Percentiles rank a stretch among this genome's conserved stretches.
phyloP scores from a whole-genome alignment of 129 eudicot genomes.

The Glebionis coronaria region DNA sequence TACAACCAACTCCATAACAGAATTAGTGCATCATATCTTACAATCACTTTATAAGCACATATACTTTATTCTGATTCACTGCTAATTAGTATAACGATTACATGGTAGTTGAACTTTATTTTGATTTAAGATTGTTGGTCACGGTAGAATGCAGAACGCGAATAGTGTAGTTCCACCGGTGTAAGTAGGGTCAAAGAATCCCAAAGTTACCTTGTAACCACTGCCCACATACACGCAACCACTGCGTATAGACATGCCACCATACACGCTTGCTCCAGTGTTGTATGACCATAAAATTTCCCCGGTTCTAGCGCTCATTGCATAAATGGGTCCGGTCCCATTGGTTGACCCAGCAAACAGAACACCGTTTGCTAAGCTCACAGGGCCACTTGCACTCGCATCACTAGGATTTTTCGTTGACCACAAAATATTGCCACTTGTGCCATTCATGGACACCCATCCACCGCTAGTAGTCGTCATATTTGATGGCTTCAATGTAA shows the following conservation, averaged over 20 bases:
- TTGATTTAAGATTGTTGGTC: background rate
- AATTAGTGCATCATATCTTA: too few relatives aligned
- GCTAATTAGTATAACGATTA: too few relatives aligned
- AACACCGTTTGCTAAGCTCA: conserved; percentile 62
- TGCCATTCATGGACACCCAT: conserved; percentile 73
- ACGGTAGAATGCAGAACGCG: conserved; percentile 42
- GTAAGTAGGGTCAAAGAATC: conserved; percentile 35
- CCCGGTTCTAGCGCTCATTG: conserved; percentile 59
- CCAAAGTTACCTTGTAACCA: conserved; percentile 46
- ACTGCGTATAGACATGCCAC: conserved; percentile 58
- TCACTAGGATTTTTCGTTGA: conserved; percentile 68
- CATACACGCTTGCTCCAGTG: conserved; percentile 68
- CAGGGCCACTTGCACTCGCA: conserved; percentile 49
- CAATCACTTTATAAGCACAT: too few relatives aligned
- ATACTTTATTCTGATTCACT: too few relatives aligned
- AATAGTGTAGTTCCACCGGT: conserved; percentile 46
- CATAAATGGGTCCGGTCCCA: conserved; percentile 62
- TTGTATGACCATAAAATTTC: conserved; percentile 51
- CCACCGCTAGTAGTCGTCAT: conserved; percentile 50
- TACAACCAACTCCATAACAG: too few relatives aligned
- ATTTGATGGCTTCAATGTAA: conserved; percentile 54
- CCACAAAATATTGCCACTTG: conserved; percentile 59
- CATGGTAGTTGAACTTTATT: too few relatives aligned
- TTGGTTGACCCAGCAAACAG: conserved; percentile 70
- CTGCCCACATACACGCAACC: conserved; percentile 70